phyloP scores from a whole-genome alignment of 2,329 filamentous ascomycete species.

The Neofusicoccum kwambonambiense region DNA sequence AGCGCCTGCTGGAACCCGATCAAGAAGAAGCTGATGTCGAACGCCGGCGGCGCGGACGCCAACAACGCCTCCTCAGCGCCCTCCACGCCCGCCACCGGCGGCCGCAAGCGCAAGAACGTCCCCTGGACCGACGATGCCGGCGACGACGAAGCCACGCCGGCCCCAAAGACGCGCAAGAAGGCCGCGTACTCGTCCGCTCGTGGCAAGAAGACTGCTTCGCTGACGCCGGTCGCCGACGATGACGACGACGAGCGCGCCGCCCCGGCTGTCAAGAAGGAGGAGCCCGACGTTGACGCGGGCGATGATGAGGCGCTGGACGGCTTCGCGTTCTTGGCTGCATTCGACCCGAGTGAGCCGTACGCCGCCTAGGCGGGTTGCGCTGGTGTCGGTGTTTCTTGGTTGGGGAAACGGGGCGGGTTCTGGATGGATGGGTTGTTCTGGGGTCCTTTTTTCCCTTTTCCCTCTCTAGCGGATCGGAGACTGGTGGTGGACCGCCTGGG shows the following conservation, averaged over 20 bases:
- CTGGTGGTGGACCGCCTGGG: too few relatives aligned
- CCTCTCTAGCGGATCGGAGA: too few relatives aligned
- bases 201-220: too few relatives aligned
- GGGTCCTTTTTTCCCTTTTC: too few relatives aligned
- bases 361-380: too few relatives aligned
- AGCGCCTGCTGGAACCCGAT: conserved; percentile 11
- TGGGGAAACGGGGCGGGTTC: too few relatives aligned
- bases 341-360: too few relatives aligned
- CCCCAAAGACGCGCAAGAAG: background rate
- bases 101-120: background rate
- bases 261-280: background rate
- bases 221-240: background rate
- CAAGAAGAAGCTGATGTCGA: conserved; percentile 16
- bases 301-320: background rate
- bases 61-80: background rate
- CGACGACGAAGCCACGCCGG: background rate
- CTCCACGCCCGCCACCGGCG: background rate
- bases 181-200: background rate
- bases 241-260: background rate
- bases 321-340: too few relatives aligned
- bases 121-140: background rate
- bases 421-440: too few relatives aligned
- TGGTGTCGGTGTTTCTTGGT: too few relatives aligned
- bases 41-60: too few relatives aligned
- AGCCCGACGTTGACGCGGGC: background rate